phyloP scores from a whole-genome alignment of 768 basidiomycete species.

The Russula compacta region DNA sequence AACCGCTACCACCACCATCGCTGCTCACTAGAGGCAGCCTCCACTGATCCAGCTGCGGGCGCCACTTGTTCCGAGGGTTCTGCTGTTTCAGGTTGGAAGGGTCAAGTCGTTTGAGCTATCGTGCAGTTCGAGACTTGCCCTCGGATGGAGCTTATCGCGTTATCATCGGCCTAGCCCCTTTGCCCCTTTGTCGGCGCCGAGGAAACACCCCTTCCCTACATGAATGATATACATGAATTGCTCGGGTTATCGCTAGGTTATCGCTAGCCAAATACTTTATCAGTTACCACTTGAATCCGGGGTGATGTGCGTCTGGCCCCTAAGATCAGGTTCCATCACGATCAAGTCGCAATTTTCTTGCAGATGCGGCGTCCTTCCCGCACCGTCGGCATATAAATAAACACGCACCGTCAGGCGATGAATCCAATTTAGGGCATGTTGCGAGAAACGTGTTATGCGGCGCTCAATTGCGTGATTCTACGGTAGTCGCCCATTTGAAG shows the following conservation, averaged over 20 bases:
- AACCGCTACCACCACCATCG: too few relatives aligned
- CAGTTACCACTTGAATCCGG: neutral
- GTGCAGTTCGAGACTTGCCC: neutral
- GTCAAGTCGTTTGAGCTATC: too few relatives aligned
- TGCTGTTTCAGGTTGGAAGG: neutral
- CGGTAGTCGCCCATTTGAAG: neutral
- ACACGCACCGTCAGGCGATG: neutral
- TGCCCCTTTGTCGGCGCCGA: neutral
- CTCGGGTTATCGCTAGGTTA: neutral
- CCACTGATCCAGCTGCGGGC: neutral
- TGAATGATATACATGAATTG: neutral
- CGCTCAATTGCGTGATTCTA: neutral
- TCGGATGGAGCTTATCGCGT: neutral
- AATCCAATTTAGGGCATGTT: neutral
- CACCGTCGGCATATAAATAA: neutral
- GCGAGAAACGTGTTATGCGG: slow-evolving; percentile 4
- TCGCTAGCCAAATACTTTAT: neutral
- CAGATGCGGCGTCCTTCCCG: neutral
- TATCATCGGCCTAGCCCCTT: neutral
- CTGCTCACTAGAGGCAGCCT: neutral
- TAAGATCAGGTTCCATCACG: neutral
- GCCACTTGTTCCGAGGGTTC: neutral
- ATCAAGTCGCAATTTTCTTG: neutral
- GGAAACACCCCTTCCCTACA: neutral
- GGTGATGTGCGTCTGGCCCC: neutral